These are phyloP conservation scores for Talaromyces sp. DNA, from an alignment of 2,329 filamentous ascomycete genomes.

Conservation along the genomic window DNA sequence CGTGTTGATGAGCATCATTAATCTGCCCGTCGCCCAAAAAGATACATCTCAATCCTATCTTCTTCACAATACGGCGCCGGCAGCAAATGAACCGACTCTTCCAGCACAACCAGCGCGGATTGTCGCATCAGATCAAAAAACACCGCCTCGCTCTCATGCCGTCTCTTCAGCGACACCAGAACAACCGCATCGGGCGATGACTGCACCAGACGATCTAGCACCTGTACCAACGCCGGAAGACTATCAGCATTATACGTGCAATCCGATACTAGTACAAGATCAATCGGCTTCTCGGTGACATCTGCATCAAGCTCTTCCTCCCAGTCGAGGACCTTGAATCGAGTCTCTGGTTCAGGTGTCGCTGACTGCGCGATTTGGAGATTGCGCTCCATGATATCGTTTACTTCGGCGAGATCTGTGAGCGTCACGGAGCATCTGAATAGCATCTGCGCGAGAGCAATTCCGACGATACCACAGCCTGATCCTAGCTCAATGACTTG, in stretches of 20 bases:
- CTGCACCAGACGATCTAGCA: constrained; percentile 51
- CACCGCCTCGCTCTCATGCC: constrained; percentile 64
- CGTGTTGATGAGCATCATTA: no score
- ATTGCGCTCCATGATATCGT: constrained; percentile 60
- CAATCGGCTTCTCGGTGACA: constrained; percentile 44
- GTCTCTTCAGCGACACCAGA: constrained; percentile 64
- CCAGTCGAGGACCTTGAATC: constrained; percentile 63
- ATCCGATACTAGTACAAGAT: constrained; percentile 66
- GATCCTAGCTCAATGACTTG: constrained; percentile 64
- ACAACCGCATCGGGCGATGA: constrained; percentile 53
- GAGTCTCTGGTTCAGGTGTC: constrained; percentile 44
- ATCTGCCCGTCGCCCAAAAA: constrained; percentile 4
- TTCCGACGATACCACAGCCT: constrained; percentile 67
- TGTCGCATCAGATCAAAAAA: constrained; percentile 63
- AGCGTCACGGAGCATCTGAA: constrained; percentile 56
- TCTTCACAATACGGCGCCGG: constrained; percentile 28
- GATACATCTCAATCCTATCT: constrained; percentile 20
- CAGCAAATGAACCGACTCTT: constrained; percentile 36
- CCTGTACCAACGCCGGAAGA: constrained; percentile 61
- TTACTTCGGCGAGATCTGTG: constrained; percentile 65
- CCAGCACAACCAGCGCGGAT: constrained; percentile 35
- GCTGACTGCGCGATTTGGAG: constrained; percentile 46
- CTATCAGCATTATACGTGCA: constrained; percentile 73
- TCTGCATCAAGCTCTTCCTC: constrained; percentile 50
- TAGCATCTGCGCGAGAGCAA: constrained; percentile 59